phyloP scores from a whole-genome alignment of 345 rosid species.

The Citrus inodora region DNA sequence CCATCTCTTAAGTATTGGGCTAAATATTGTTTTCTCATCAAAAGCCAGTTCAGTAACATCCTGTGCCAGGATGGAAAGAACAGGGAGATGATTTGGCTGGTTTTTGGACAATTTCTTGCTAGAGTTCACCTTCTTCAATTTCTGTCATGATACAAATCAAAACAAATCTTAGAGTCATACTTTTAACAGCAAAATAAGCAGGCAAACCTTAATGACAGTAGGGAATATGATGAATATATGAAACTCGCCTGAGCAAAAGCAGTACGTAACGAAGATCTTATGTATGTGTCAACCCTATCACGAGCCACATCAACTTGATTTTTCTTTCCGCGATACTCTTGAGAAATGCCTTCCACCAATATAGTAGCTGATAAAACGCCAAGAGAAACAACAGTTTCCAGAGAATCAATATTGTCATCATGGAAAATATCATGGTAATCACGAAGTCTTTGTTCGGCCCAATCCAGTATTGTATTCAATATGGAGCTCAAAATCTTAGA shows the following conservation, averaged over 20 bases:
- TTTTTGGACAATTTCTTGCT: conserved; percentile 52
- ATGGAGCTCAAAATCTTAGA: conserved; percentile 53
- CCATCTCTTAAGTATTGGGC: conserved; percentile 93
- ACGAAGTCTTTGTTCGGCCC: conserved; percentile 83
- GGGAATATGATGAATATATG: conserved; percentile 7
- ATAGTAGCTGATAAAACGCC: conserved; percentile 66
- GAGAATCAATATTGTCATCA: conserved; percentile 57
- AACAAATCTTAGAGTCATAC: conserved; percentile 10
- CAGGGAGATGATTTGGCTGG: conserved; percentile 62
- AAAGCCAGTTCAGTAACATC: conserved; percentile 74
- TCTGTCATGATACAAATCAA: conserved; percentile 41
- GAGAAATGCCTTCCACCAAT: conserved; percentile 60
- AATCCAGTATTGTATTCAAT: conserved; percentile 58
- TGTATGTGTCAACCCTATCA: conserved; percentile 71
- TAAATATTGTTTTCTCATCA: conserved; percentile 75
- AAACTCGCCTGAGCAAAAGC: conserved; percentile 81
- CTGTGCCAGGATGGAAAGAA: conserved; percentile 80
- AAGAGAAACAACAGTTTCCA: conserved; percentile 67
- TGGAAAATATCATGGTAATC: conserved; percentile 80
- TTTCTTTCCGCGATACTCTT: conserved; percentile 59
- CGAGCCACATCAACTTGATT: conserved; percentile 49
- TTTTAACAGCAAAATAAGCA: conserved; percentile 12
- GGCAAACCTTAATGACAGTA: neutral
- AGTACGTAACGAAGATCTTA: conserved; percentile 67
- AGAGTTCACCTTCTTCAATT: conserved; percentile 63